phyloP scores from a whole-genome alignment of 441 rosid genomes.

The Francoa sonchifolia region DNA sequence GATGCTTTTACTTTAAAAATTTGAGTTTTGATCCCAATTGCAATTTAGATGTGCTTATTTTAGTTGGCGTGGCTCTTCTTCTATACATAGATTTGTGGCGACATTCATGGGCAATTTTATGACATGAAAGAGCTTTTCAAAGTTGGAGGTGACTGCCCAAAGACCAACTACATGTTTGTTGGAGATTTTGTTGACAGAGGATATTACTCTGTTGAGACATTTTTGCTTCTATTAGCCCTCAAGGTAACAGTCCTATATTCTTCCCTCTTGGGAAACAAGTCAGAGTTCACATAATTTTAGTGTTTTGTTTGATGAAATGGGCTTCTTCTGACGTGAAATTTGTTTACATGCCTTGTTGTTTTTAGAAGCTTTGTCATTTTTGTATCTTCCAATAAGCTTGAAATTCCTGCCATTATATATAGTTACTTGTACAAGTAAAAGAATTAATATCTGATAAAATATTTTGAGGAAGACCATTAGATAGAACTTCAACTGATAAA shows the following conservation, averaged over 20 bases:
- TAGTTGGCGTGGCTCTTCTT: constrained; percentile 4
- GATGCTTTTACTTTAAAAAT: too few relatives aligned
- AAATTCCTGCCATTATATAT: not conserved
- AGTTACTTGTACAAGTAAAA: not conserved
- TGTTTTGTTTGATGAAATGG: not conserved
- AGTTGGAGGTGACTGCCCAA: constrained; percentile 88
- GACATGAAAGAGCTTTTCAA: constrained; percentile 93
- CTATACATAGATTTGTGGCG: constrained; percentile 66
- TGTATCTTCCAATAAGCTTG: not conserved
- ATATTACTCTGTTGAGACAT: constrained; percentile 82
- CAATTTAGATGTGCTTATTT: constrained; percentile 4
- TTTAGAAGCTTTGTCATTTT: not conserved
- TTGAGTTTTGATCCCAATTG: not conserved
- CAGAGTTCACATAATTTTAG: too few relatives aligned
- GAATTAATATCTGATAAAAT: too few relatives aligned
- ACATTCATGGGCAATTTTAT: constrained; percentile 88
- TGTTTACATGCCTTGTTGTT: not conserved
- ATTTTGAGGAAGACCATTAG: too few relatives aligned
- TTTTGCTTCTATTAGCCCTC: constrained; percentile 76
- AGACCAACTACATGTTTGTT: constrained; percentile 82
- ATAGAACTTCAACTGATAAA: too few relatives aligned
- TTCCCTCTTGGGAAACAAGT: constrained; percentile 2
- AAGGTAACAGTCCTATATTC: constrained; percentile 39
- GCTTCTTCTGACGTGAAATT: not conserved
- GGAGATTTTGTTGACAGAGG: constrained; percentile 97